Base-by-base conservation (phyloP, 441 rosid genomes). In the Omphalea diandra region DNA sequence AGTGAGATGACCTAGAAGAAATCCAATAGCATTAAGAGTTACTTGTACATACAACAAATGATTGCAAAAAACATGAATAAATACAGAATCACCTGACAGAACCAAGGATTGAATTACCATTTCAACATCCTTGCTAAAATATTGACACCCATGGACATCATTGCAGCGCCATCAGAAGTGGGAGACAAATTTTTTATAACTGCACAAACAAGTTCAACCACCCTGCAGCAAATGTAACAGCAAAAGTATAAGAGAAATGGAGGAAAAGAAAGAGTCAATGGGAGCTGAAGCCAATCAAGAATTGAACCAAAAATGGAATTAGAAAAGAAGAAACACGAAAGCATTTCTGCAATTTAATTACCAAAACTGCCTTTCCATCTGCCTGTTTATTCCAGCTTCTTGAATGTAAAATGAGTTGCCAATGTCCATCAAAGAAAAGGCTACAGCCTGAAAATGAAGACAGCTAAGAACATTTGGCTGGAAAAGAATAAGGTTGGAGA, bases 141-240 rank as follows among this genome's bases (percentile, higher is more conserved):
- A 84, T 83, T 76, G 74, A 88, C 76, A 75, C 89, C 88, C 91
- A 86, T 74, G 71, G 98, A 90, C 89, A 87, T 83, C 73, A 86
- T 36, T 68, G 89, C 84, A 74, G 96, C 91, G 67, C 88, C 80
- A 64, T 65, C 63, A 59, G 97, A 72, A 83, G 76, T 84, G 49
- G 84, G 83, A 73, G 87, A 75, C 71, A 86, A 76, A 52, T 84
- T 87, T 82, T 87, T 85, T 55, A 93, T 78, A 35, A 91, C 79
- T 61, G 81, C 71, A 80, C 94, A 88, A 41, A 93, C 79, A 68
- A 88, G 82, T 76, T 95, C 97, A 76, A 86, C 88, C 79, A 85
- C 84, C 95, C 99, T 95, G 86, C 74, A 74, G 65, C 20, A 38
- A 76, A 61, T 38, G 69, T 41, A 76, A 66, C 71, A 55, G 27